These are phyloP conservation scores for Colletotrichum abscissum DNA, from an alignment of 2,329 filamentous ascomycete genomes.

Conservation along the genomic window DNA sequence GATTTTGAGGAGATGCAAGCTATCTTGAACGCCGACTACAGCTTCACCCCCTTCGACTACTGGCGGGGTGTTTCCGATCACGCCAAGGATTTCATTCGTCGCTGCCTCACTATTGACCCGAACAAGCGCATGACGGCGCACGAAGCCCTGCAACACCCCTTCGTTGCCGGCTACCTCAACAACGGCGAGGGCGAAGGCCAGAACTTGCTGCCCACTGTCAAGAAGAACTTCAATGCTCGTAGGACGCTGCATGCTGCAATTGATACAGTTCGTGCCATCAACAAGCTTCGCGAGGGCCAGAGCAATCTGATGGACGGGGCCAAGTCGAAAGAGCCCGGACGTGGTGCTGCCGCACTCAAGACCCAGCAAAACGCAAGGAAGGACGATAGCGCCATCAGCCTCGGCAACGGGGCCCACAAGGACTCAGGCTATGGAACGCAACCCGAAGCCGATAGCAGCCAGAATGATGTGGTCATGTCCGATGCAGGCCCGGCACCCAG, in stretches of 20 bases:
- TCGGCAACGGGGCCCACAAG: conserved; percentile 45
- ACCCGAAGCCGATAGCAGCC: conserved; percentile 43
- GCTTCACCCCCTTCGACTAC: conserved; percentile 93
- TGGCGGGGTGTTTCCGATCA: conserved; percentile 92
- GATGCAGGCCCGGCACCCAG: conserved; percentile 48
- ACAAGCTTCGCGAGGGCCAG: conserved; percentile 75
- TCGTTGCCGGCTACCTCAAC: conserved; percentile 66
- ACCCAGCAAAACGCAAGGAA: conserved; percentile 46
- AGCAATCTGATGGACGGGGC: conserved; percentile 72
- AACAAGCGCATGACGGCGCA: conserved; percentile 90
- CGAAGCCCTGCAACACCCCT: conserved; percentile 75
- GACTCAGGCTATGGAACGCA: conserved; percentile 64
- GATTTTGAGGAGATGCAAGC: conserved; percentile 99
- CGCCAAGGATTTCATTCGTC: conserved; percentile 91
- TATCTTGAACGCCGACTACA: conserved; percentile 96
- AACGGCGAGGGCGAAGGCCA: conserved; percentile 61
- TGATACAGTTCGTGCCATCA: conserved; percentile 77
- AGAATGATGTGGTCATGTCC: conserved; percentile 60
- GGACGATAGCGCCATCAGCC: conserved; percentile 58
- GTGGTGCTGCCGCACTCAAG: conserved; percentile 43
- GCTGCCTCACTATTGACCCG: conserved; percentile 92
- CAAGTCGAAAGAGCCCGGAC: conserved; percentile 60
- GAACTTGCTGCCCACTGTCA: conserved; percentile 75
- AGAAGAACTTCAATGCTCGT: conserved; percentile 80
- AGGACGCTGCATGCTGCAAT: conserved; percentile 77